These are phyloP conservation scores for Lichtheimia ramosa DNA, from an alignment of 371 early-diverging fungal genomes.

Conservation along the genomic window DNA sequence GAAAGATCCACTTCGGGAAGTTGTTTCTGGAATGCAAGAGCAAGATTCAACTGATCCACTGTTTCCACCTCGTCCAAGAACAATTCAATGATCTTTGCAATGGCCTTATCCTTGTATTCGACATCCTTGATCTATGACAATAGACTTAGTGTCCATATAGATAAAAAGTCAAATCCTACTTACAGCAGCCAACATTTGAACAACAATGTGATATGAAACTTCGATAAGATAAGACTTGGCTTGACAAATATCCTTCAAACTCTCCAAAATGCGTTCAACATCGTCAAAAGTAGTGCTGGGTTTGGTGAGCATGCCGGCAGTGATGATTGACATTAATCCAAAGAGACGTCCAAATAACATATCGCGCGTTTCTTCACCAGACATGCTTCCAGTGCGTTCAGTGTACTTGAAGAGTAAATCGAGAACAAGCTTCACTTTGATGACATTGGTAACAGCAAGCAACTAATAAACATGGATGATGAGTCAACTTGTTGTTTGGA, in stretches of 20 bases:
- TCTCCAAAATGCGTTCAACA: conserved; percentile 61
- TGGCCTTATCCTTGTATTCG: conserved; percentile 30
- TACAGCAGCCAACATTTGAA: conserved; percentile 60
- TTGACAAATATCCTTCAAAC: conserved; percentile 63
- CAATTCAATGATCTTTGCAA: conserved; percentile 49
- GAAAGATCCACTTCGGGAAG: conserved; percentile 45
- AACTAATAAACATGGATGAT: conserved; percentile 21
- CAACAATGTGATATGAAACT: conserved; percentile 72
- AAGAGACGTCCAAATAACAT: conserved; percentile 90
- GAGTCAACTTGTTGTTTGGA: no score
- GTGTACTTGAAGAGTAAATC: conserved; percentile 70
- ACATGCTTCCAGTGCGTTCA: conserved; percentile 55
- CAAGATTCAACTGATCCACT: conserved; percentile 75
- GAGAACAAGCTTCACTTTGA: conserved; percentile 61
- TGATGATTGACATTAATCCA: conserved; percentile 79
- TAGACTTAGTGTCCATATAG: not conserved
- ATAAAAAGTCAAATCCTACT: conserved; percentile 6
- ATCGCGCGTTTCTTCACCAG: conserved; percentile 84
- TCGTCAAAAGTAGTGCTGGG: conserved; percentile 61
- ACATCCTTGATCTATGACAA: conserved; percentile 24
- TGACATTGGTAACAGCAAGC: conserved; percentile 37
- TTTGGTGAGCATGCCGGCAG: conserved; percentile 79
- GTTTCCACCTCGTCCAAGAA: conserved; percentile 61
- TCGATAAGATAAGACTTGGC: conserved; percentile 79
- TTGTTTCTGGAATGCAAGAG: conserved; percentile 50